These are phyloP conservation scores for Xylaria sp. DNA, from an alignment of 2,329 filamentous ascomycete species.

Conservation along the genomic window DNA sequence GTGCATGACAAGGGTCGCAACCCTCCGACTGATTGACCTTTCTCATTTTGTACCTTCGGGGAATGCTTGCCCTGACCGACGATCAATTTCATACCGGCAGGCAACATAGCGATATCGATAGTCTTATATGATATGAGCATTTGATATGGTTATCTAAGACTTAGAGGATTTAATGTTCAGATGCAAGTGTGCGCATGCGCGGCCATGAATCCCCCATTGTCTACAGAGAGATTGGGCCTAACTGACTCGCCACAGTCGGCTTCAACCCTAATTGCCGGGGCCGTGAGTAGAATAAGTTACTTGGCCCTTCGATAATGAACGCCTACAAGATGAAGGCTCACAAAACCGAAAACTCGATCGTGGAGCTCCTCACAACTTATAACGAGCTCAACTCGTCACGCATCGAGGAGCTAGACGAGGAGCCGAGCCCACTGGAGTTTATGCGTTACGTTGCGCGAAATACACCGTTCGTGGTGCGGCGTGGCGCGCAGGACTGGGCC, in stretches of 20 bases:
- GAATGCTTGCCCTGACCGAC: constrained; percentile 27
- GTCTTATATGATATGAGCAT: constrained; percentile 13
- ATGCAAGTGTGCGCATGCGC: constrained; percentile 22
- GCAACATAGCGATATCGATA: constrained; percentile 11
- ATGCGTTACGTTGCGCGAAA: constrained; percentile 80
- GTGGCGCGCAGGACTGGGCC: constrained; percentile 70
- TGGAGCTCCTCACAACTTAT: constrained; percentile 72
- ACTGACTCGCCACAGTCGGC: constrained; percentile 24
- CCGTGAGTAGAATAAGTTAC: constrained; percentile 19
- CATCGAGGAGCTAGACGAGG: constrained; percentile 69
- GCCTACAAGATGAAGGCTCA: constrained; percentile 28
- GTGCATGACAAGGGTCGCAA: constrained; percentile 36
- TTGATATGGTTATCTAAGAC: constrained; percentile 10
- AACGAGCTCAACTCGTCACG: constrained; percentile 73
- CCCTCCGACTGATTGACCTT: constrained; percentile 32
- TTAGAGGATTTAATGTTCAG: constrained; percentile 1
- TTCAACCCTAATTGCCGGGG: constrained; percentile 9
- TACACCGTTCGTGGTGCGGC: constrained; percentile 76
- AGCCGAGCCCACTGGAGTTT: constrained; percentile 81
- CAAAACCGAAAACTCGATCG: constrained; percentile 53
- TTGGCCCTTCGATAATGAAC: neutral
- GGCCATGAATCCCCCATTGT: constrained; percentile 1
- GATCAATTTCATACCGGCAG: constrained; percentile 25
- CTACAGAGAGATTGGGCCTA: constrained; percentile 10
- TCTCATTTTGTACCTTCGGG: constrained; percentile 30